Percentiles rank a stretch among this genome's conserved stretches.
These are phyloP conservation scores for Margaritispora aquatica DNA, from an alignment of 495 filamentous ascomycete genomes.

Conservation along the genomic window DNA sequence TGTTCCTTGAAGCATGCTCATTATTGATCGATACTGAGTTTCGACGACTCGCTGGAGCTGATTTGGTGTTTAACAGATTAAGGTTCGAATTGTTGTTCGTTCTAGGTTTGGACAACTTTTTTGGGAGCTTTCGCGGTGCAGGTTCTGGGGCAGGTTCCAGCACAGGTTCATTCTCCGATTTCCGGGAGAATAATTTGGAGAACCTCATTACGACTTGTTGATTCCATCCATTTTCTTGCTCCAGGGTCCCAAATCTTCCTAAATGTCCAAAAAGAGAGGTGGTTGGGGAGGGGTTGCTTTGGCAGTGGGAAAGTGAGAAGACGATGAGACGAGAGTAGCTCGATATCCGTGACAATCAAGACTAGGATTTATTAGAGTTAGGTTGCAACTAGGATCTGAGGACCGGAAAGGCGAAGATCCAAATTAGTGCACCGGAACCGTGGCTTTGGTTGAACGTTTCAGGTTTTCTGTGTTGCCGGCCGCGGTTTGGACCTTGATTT, in stretches of 20 bases:
- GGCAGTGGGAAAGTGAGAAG: background rate
- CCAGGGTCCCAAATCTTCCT: background rate
- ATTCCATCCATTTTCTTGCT: conserved; percentile 14
- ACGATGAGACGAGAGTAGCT: conserved; percentile 19
- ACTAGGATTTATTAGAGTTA: background rate
- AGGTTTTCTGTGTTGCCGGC: background rate
- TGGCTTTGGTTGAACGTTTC: conserved; percentile 5
- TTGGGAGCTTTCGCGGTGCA: conserved; percentile 8
- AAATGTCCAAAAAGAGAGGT: background rate
- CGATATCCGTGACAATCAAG: conserved; percentile 7
- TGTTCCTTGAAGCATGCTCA: background rate
- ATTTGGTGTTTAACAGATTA: conserved; percentile 6
- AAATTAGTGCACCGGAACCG: background rate
- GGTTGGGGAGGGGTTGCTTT: background rate
- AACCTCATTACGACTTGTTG: background rate
- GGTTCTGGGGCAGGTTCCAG: conserved; percentile 19
- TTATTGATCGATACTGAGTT: conserved; percentile 8
- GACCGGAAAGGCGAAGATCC: conserved; percentile 6
- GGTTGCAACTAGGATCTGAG: conserved; percentile 10
- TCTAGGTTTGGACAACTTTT: conserved; percentile 24
- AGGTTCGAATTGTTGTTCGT: conserved; percentile 14
- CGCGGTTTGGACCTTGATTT: background rate
- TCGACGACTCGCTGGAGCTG: conserved; percentile 5
- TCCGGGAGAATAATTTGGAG: background rate
- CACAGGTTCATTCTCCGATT: conserved; percentile 23